Evolutionary conservation across 2,329 filamentous ascomycete species (phyloP).

Genomic region (Dactylellina sp.): DNA sequence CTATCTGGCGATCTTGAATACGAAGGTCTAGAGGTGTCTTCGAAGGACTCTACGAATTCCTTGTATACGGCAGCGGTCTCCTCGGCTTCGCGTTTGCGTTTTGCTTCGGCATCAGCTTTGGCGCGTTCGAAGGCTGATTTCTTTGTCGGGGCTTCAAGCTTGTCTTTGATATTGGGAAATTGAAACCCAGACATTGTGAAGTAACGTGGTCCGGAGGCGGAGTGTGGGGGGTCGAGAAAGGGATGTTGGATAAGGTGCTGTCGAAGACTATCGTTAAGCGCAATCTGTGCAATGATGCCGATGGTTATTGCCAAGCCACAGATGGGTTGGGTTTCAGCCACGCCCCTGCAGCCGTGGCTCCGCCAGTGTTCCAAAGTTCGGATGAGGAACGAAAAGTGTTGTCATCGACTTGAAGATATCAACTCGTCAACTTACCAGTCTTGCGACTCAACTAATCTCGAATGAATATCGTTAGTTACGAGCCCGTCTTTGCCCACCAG

Average conservation of each 20-base stretch:
- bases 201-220: constrained; percentile 16
- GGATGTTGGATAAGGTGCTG: constrained; percentile 7
- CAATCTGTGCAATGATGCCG: constrained; percentile 6
- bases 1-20: constrained; percentile 59
- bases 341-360: constrained; percentile 25
- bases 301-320: constrained; percentile 24
- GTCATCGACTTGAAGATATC: neutral
- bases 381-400: constrained; percentile 31
- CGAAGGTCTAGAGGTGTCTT: constrained; percentile 61
- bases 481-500: too few species aligned
- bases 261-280: constrained; percentile 18
- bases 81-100: constrained; percentile 82
- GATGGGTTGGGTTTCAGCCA: constrained; percentile 22
- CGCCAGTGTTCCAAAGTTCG: constrained; percentile 23
- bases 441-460: too few species aligned
- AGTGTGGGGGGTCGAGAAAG: constrained; percentile 1
- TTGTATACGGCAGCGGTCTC: constrained; percentile 88
- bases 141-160: constrained; percentile 82
- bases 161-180: constrained; percentile 80
- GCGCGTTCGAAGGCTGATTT: constrained; percentile 90
- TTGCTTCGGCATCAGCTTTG: constrained; percentile 88
- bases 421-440: neutral
- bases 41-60: constrained; percentile 82
- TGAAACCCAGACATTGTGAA: constrained; percentile 59
- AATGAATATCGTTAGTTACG: too few species aligned